phyloP scores from a whole-genome alignment of 2,329 filamentous ascomycete species.

The Penicillium vulpinum region DNA sequence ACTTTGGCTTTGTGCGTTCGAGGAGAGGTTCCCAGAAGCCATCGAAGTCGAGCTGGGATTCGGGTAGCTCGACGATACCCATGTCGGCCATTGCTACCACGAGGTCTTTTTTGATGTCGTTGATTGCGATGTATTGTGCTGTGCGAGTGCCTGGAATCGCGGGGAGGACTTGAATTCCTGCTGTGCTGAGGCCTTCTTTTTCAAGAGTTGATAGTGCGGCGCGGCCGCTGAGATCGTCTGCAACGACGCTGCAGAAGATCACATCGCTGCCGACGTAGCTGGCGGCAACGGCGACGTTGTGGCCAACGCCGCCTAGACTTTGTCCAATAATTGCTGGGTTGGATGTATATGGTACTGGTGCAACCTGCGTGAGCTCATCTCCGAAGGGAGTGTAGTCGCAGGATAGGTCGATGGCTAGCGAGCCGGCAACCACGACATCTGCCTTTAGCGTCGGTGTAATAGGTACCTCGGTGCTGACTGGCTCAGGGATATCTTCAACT shows the following conservation, averaged over 20 bases:
- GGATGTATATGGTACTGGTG: constrained; percentile 67
- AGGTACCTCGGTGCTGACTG: constrained; percentile 1
- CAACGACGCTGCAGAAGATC: constrained; percentile 76
- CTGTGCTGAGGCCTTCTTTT: constrained; percentile 61
- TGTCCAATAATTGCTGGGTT: constrained; percentile 81
- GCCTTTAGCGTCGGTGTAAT: constrained; percentile 33
- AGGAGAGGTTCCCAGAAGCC: constrained; percentile 64
- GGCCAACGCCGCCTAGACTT: constrained; percentile 84
- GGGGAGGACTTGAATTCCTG: constrained; percentile 61
- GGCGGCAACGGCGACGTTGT: constrained; percentile 85
- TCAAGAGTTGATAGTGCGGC: constrained; percentile 68
- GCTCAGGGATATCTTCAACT: neutral
- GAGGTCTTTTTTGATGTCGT: constrained; percentile 78
- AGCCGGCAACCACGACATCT: constrained; percentile 85
- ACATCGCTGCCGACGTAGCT: constrained; percentile 68
- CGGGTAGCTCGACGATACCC: constrained; percentile 67
- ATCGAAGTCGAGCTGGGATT: constrained; percentile 42
- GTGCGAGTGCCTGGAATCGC: constrained; percentile 63
- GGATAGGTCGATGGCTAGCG: constrained; percentile 80
- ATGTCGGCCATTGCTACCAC: constrained; percentile 96
- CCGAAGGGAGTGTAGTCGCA: constrained; percentile 69
- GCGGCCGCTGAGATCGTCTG: constrained; percentile 74
- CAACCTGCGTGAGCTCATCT: constrained; percentile 33
- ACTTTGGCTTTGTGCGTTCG: constrained; percentile 61
- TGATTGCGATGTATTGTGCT: constrained; percentile 88